Evolutionary conservation across 139 green algal genomes (phyloP).

Genomic region (Tetradesmus obliquus): DNA sequence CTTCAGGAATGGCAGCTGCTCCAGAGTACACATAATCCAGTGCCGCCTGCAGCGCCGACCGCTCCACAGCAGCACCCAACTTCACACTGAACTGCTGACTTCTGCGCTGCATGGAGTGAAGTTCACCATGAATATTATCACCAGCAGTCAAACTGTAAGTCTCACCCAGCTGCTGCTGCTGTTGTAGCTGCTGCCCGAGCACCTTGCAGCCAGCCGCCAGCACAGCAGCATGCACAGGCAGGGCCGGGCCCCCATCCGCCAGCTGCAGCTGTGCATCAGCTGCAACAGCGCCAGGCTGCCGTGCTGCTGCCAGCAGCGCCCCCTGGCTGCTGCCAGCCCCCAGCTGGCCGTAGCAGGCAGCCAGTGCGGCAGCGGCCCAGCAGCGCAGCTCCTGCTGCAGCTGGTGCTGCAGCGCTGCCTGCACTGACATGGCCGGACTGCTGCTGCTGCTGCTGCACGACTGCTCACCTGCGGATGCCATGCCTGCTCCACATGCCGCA

Average conservation of each 20-base stretch:
- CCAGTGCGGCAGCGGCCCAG: constrained; percentile 26
- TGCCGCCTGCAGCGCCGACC: not conserved
- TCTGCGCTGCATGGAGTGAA: not conserved
- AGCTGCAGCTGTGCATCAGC: not conserved
- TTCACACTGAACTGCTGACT: not conserved
- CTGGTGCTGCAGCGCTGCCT: constrained; percentile 1
- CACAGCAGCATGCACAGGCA: not conserved
- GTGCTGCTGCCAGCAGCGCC: not conserved
- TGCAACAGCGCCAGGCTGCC: not conserved
- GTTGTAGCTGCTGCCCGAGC: not conserved
- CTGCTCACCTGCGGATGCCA: not conserved
- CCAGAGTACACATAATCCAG: not conserved
- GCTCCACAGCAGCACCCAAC: not conserved
- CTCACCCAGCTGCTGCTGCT: not conserved
- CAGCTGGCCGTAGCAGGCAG: not conserved
- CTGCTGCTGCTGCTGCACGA: not conserved
- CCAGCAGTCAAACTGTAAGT: too few species aligned
- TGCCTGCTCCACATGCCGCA: not conserved
- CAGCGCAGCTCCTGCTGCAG: constrained; percentile 21
- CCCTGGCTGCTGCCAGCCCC: not conserved
- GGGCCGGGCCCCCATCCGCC: not conserved
- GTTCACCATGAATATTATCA: not conserved
- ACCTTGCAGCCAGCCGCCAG: not conserved
- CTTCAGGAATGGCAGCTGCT: not conserved
- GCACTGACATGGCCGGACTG: not conserved